Conservation (phyloP, 2,329 filamentous ascomycete species). For the Aspergillus unguis region DNA sequence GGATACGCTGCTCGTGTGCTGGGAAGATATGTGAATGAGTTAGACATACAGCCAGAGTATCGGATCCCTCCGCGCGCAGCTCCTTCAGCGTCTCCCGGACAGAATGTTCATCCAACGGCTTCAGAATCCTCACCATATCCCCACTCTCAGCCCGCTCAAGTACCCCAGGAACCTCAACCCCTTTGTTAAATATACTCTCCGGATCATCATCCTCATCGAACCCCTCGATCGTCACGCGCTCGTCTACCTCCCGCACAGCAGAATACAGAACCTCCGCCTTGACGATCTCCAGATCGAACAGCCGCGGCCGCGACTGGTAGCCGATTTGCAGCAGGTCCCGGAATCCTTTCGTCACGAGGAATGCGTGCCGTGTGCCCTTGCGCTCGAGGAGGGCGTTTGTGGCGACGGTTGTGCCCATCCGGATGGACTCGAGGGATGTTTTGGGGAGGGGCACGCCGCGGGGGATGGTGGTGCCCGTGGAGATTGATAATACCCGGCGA, state of each 20-base stretch:
- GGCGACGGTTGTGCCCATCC: constrained; percentile 91
- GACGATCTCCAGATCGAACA: constrained; percentile 85
- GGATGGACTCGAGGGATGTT: constrained; percentile 44
- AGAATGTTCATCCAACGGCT: constrained; percentile 55
- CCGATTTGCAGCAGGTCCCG: constrained; percentile 83
- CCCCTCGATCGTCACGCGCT: constrained; percentile 65
- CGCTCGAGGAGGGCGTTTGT: constrained; percentile 87
- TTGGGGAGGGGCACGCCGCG: constrained; percentile 1
- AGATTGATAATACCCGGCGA: constrained; percentile 1
- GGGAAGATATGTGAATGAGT: constrained; percentile 91
- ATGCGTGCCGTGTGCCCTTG: constrained; percentile 81
- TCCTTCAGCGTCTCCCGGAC: constrained; percentile 59
- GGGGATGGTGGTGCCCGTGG: not conserved
- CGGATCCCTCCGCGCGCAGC: constrained; percentile 66
- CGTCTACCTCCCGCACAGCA: constrained; percentile 78
- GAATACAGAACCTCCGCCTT: constrained; percentile 86
- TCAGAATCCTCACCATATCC: constrained; percentile 68
- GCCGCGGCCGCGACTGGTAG: constrained; percentile 85
- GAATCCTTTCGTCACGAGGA: constrained; percentile 85
- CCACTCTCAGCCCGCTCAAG: constrained; percentile 27
- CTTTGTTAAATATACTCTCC: not conserved
- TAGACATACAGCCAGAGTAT: constrained; percentile 79
- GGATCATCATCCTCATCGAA: constrained; percentile 49
- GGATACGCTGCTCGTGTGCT: constrained; percentile 74
- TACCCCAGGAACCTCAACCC: not conserved